Conservation (phyloP, 352 stramenopile species). For the Aphanomyces invadans region DNA sequence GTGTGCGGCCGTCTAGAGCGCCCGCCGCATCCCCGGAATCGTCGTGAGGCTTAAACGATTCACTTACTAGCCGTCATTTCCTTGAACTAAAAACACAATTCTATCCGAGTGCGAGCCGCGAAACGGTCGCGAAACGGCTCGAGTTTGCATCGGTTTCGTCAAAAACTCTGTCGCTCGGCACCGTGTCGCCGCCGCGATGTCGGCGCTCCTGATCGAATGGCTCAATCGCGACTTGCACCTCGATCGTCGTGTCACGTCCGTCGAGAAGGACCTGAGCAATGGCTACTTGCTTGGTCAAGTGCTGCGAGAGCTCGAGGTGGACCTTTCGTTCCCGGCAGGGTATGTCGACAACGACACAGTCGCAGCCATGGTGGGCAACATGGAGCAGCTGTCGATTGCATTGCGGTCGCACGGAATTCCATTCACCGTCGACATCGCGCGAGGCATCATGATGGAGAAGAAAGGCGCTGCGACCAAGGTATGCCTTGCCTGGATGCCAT, state of each 20-base stretch:
- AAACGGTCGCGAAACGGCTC: not conserved
- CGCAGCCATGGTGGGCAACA: constrained; percentile 44
- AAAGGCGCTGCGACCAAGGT: constrained; percentile 21
- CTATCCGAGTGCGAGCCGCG: too few relatives aligned
- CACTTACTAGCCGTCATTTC: too few relatives aligned
- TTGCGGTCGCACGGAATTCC: constrained; percentile 35
- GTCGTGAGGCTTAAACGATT: not conserved
- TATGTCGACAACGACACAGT: constrained; percentile 38
- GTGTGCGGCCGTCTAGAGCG: not conserved
- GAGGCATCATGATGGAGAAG: constrained; percentile 62
- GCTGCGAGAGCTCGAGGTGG: constrained; percentile 40
- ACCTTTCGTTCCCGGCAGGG: constrained; percentile 34
- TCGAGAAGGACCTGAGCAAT: constrained; percentile 62
- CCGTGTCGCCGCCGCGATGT: constrained; percentile 33
- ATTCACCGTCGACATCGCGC: constrained; percentile 37
- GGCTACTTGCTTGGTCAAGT: constrained; percentile 59
- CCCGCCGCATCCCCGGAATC: not conserved
- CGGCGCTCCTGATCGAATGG: constrained; percentile 50
- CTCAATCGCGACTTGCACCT: constrained; percentile 55
- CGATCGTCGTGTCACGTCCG: constrained; percentile 35
- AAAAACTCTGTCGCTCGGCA: not conserved
- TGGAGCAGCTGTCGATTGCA: constrained; percentile 42
- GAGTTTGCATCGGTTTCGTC: not conserved
- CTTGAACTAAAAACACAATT: too few relatives aligned
- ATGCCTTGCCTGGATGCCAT: not conserved